Evolutionary conservation across 2,329 filamentous ascomycete species (phyloP).

Genomic region (Monilinia laxa): DNA sequence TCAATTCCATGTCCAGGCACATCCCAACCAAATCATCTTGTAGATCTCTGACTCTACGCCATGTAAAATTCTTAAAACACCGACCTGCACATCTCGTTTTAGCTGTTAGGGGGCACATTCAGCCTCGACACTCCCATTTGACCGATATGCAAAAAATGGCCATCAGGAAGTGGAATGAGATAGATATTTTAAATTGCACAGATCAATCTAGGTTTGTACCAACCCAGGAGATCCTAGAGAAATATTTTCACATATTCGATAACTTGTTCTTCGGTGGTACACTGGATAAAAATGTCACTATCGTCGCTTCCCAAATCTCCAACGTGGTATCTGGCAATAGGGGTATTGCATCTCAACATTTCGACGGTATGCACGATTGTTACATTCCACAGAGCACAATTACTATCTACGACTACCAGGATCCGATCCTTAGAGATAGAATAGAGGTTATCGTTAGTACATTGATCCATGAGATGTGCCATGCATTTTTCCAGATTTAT

Average conservation of each 20-base stretch:
- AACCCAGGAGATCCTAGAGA: not conserved
- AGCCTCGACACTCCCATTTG: not conserved
- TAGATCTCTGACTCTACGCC: not conserved
- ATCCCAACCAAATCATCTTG: not conserved
- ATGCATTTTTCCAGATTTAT: slow-evolving; percentile 15
- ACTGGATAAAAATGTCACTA: not conserved
- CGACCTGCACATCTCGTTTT: slow-evolving; percentile 1
- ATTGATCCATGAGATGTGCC: slow-evolving; percentile 11
- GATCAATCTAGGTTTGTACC: not conserved
- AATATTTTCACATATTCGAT: slow-evolving; percentile 10
- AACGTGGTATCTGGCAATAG: not conserved
- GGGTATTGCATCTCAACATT: not conserved
- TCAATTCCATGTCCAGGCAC: not conserved
- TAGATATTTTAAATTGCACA: not conserved
- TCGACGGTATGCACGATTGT: not conserved
- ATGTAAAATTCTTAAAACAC: not conserved
- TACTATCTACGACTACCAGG: not conserved
- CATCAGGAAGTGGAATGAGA: slow-evolving; percentile 1
- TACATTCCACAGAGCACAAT: not conserved
- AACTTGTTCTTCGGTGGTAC: not conserved
- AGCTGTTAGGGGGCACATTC: not conserved
- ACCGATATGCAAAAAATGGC: not conserved
- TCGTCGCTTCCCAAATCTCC: not conserved
- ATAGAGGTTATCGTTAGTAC: not conserved
- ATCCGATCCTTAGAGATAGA: not conserved